A percentile compares a stretch with the other conserved stretches of the same genome.
Conservation (phyloP, 257 asterid species). For the Solanum sitiens region DNA sequence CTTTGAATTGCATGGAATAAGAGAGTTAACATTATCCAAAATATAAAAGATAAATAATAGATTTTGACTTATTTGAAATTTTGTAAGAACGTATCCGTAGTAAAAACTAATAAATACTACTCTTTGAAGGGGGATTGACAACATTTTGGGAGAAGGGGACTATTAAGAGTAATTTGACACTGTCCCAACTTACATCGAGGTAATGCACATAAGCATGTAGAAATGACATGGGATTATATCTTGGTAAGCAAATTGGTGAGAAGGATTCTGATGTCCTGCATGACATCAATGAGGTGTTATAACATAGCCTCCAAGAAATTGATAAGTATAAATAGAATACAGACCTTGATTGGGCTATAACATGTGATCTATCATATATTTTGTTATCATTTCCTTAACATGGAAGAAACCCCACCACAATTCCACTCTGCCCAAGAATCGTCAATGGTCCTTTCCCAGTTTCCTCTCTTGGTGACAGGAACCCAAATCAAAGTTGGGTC, state of each 20-base stretch:
- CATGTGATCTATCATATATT: background rate
- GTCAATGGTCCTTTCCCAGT: background rate
- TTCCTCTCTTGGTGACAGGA: background rate
- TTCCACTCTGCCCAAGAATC: background rate
- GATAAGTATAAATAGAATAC: background rate
- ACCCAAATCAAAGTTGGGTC: background rate
- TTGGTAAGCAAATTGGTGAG: slow-evolving; percentile 97
- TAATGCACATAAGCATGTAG: slow-evolving; percentile 96
- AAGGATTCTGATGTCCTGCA: slow-evolving; percentile 97
- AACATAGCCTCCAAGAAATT: background rate
- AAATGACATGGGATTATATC: slow-evolving; percentile 93
- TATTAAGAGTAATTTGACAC: background rate
- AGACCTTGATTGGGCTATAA: background rate
- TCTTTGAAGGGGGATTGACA: background rate
- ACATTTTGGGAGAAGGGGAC: background rate
- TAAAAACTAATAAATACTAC: background rate
- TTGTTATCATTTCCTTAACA: background rate
- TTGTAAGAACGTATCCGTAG: background rate
- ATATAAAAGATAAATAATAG: background rate
- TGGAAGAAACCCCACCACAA: background rate
- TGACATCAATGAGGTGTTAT: slow-evolving; percentile 4
- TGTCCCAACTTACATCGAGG: slow-evolving; percentile 69
- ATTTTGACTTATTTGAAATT: background rate
- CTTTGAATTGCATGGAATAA: background rate
- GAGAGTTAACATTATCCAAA: background rate